Base-by-base conservation (phyloP, 176 grass and related monocot genomes). In the Puccinellia tenuiflora region DNA sequence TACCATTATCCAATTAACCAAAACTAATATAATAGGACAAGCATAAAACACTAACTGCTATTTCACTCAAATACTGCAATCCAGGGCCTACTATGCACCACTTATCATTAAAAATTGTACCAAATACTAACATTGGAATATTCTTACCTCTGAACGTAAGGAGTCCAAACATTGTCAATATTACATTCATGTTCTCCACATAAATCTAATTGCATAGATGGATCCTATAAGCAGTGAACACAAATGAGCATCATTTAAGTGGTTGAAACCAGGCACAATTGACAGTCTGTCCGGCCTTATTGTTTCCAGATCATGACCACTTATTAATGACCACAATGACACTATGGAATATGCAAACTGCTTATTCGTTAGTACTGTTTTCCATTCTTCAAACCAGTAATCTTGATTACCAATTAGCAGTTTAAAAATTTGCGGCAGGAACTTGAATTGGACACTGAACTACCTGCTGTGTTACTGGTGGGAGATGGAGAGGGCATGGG, bases 401-500 rank as follows among this genome's bases (percentile, higher is more conserved):
- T 12, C 2, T 15, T 73, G 68, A 12, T 3, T 73, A 61, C 4
- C 18, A 2, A 37, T 62, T 48, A 42, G 12, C 28, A 65, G n/a
- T 68, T 25, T 21, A 64, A 48, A 76, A 34, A 34, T 62, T 82
- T 98, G 79, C 88, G 92, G 77, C 83, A 67, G 76, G 96, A 98
- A 53, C 87, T 98, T 84, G 86, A 98, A 84, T 76, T 95, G 90
- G 91, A 98, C 84, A 86, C 91, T 50, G 89, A 95, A 45, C 77
- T 98, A 81, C 91, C 90, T 73, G 96, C 96, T 40, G 92, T 95
- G 34, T 72, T 98, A 72, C 79, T 98, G 62, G 95, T 98, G 96
- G 96, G 96, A 72, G 96, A 92, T 67, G 96, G 96, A 64, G 96
- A 98, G 84, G 96, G 96, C 71, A 98, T 98, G 96, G 96, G 96